Base-by-base conservation (phyloP, 805 yeast genomes). In the Candida maesae region DNA sequence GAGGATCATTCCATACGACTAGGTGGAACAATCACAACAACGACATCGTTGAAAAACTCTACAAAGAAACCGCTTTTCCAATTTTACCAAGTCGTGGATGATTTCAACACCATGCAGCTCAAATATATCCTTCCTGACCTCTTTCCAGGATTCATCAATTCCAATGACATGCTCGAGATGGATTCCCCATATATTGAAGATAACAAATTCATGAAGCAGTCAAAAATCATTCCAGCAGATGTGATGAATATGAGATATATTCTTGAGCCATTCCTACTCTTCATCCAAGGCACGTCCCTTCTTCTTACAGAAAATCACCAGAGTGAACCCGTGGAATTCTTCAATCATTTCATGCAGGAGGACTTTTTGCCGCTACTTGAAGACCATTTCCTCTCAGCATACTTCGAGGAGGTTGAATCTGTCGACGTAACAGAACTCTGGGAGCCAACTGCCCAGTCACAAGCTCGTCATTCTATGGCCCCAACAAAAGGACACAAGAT, bases 181-280 rank as follows among this genome's bases (percentile, higher is more conserved):
- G 62, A 66, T 28, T 62, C 70, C 1, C 68, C 73, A 6, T 84
- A 76, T 51, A 75, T 85, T 33, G 79, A 80, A 32, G 78, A 71
- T 46, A 87, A 80, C 47, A 66, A 75, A 3, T 71, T 71, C 44
- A 68, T 78, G 17, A 73, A 75, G 50, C 81, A 81, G 39, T 80
- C 82, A 45, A 71, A 80, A 4, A 61, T 87, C 28, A 84, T 85
- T 2, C 78, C 80, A 1, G 79, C 87, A 2, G 79, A 79, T 53
- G 73, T 88, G 13, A 79, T 84, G 61, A 87, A 89, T 53, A 86
- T 90, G 82, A 73, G 90, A 49, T 73, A 84, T 5, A 73, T 89
- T 13, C 61, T 87, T 36, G 95, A 84, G 42, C 81, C 85, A 28
- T 78, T 87, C 28, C 68, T 87, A 35, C 64, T 79, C 11, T 87